These are phyloP conservation scores for Annulohypoxylon maeteangense DNA, from an alignment of 495 filamentous ascomycete species.

Conservation along the genomic window DNA sequence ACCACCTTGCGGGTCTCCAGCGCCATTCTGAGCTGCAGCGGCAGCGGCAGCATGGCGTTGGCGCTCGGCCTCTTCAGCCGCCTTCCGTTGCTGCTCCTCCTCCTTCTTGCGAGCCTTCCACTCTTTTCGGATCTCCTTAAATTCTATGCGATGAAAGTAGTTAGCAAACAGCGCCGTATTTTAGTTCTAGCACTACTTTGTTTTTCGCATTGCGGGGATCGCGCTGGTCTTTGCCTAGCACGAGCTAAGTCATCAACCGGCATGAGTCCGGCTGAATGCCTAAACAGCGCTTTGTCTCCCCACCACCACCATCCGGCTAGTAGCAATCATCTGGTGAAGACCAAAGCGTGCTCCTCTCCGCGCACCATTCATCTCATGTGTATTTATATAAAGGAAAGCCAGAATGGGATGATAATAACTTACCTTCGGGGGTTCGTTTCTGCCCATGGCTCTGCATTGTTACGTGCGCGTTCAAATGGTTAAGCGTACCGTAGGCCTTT, in stretches of 20 bases:
- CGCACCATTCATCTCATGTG: neutral
- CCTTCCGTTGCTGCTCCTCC: constrained; percentile 89
- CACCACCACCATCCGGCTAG: constrained; percentile 4
- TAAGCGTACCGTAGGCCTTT: constrained; percentile 96
- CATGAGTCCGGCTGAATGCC: constrained; percentile 20
- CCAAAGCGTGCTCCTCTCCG: neutral
- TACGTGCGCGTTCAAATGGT: constrained; percentile 96
- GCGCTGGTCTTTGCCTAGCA: constrained; percentile 22
- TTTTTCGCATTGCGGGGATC: neutral
- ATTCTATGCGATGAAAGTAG: constrained; percentile 68
- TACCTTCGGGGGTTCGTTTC: constrained; percentile 97
- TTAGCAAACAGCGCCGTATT: constrained; percentile 23
- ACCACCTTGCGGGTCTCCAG: constrained; percentile 53
- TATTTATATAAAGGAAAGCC: neutral
- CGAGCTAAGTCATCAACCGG: constrained; percentile 19
- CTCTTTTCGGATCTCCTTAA: constrained; percentile 98
- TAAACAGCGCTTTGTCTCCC: constrained; percentile 9
- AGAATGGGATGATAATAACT: constrained; percentile 44
- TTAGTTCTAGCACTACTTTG: too few species aligned
- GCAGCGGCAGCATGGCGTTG: constrained; percentile 67
- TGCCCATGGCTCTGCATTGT: constrained; percentile 96
- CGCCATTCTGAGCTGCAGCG: constrained; percentile 59
- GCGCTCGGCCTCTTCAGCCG: constrained; percentile 86
- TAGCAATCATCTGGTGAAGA: constrained; percentile 6
- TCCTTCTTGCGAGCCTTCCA: constrained; percentile 99